These are phyloP conservation scores for Pontederia crassipes DNA, from an alignment of 176 grass and related monocot genomes.

Conservation along the genomic window DNA sequence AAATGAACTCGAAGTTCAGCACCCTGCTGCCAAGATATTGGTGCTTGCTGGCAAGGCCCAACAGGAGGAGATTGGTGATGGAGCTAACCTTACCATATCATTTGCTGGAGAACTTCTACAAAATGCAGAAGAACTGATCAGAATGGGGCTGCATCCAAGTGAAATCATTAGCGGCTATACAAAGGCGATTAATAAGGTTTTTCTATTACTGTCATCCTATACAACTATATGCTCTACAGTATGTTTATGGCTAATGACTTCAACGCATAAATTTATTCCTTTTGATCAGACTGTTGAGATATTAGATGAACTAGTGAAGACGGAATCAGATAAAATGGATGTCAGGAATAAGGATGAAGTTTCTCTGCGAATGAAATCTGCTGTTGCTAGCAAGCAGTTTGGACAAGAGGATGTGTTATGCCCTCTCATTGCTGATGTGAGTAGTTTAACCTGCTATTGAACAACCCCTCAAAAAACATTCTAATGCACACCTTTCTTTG, in stretches of 20 bases:
- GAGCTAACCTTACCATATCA: slow-evolving; percentile 83
- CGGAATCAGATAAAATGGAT: slow-evolving; percentile 86
- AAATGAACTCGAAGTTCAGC: slow-evolving; percentile 88
- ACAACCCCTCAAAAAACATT: too few relatives aligned
- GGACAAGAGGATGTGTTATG: slow-evolving; percentile 85
- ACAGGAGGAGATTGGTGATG: slow-evolving; percentile 88
- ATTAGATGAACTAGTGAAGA: slow-evolving; percentile 76
- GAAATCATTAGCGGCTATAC: slow-evolving; percentile 93
- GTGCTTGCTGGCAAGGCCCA: slow-evolving; percentile 71
- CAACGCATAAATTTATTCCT: background rate
- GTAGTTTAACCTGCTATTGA: background rate
- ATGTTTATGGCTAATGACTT: background rate
- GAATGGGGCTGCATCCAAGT: slow-evolving; percentile 91
- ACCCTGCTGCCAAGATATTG: slow-evolving; percentile 71
- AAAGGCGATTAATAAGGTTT: slow-evolving; percentile 76
- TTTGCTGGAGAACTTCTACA: slow-evolving; percentile 83
- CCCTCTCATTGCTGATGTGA: slow-evolving; percentile 88
- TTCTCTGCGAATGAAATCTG: slow-evolving; percentile 67
- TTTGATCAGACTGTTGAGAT: slow-evolving; percentile 37
- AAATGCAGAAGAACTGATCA: slow-evolving; percentile 86
- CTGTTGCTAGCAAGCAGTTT: slow-evolving; percentile 90
- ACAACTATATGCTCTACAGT: too few relatives aligned
- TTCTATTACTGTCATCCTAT: background rate
- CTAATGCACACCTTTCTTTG: background rate
- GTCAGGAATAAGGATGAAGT: slow-evolving; percentile 81